Evolutionary conservation across 805 yeast genomes (phyloP).

Genomic region (Metschnikowia santaceciliae): DNA sequence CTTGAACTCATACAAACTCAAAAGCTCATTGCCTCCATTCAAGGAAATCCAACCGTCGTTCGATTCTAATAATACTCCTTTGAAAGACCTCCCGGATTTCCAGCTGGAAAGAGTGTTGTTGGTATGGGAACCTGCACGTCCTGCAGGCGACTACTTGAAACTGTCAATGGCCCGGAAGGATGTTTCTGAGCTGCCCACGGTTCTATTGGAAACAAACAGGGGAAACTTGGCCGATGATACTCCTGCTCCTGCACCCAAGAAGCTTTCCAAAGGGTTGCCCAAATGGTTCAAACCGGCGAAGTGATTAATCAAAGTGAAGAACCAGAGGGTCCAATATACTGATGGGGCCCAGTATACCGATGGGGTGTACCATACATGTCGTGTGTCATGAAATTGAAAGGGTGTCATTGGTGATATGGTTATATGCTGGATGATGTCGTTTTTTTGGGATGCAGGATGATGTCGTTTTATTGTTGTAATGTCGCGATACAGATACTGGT

Average conservation of each 20-base stretch:
- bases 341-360: background rate
- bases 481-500: too few relatives aligned
- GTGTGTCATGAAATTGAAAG: too few relatives aligned
- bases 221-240: slow-evolving; percentile 25
- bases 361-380: too few relatives aligned
- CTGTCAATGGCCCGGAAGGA: slow-evolving; percentile 19
- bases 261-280: slow-evolving; percentile 10
- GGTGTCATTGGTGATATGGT: too few relatives aligned
- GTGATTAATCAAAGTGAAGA: background rate
- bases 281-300: slow-evolving; percentile 16
- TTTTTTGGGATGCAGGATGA: too few relatives aligned
- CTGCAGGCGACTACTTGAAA: slow-evolving; percentile 27
- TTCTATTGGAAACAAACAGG: slow-evolving; percentile 30
- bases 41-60: slow-evolving; percentile 25
- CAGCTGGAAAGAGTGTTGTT: slow-evolving; percentile 28
- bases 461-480: too few relatives aligned
- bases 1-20: slow-evolving; percentile 28
- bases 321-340: background rate
- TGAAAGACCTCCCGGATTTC: slow-evolving; percentile 30
- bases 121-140: slow-evolving; percentile 31
- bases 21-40: slow-evolving; percentile 39
- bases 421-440: too few relatives aligned
- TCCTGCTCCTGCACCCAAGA: background rate
- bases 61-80: slow-evolving; percentile 21
- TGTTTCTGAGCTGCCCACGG: slow-evolving; percentile 33